Evolutionary conservation across 305 asterid species (phyloP).

Genomic region (Fraxinus albicans): DNA sequence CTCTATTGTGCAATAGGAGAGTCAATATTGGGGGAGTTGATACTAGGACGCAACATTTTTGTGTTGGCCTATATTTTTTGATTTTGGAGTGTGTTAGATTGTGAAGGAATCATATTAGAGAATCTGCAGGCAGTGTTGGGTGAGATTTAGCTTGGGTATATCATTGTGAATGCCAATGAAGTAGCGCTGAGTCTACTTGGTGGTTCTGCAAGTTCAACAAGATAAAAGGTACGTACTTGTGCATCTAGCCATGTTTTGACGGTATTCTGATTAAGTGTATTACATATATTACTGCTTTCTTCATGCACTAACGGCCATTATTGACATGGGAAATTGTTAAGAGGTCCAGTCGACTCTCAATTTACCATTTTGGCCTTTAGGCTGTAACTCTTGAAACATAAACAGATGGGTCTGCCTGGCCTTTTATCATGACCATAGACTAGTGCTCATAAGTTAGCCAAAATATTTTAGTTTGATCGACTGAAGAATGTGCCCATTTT

Average conservation of each 20-base stretch:
- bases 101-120: not conserved
- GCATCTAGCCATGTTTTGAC: not conserved
- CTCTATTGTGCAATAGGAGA: not conserved
- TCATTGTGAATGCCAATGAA: not conserved
- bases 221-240: not conserved
- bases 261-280: not conserved
- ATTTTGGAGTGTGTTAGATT: not conserved
- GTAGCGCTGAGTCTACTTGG: not conserved
- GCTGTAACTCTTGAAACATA: not conserved
- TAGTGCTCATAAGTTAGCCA: not conserved
- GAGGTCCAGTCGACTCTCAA: not conserved
- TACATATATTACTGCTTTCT: not conserved
- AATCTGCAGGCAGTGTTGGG: not conserved
- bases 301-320: not conserved
- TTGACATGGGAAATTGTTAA: not conserved
- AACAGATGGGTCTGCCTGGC: not conserved
- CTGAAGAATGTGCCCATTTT: not conserved
- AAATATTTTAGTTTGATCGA: not conserved
- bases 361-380: not conserved
- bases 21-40: not conserved
- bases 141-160: not conserved
- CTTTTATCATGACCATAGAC: not conserved
- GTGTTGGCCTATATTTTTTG: not conserved
- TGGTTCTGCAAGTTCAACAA: not conserved
- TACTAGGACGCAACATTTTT: not conserved